These are phyloP conservation scores for Mucor piriformis DNA, from an alignment of 371 early-diverging fungal genomes.

Conservation along the genomic window DNA sequence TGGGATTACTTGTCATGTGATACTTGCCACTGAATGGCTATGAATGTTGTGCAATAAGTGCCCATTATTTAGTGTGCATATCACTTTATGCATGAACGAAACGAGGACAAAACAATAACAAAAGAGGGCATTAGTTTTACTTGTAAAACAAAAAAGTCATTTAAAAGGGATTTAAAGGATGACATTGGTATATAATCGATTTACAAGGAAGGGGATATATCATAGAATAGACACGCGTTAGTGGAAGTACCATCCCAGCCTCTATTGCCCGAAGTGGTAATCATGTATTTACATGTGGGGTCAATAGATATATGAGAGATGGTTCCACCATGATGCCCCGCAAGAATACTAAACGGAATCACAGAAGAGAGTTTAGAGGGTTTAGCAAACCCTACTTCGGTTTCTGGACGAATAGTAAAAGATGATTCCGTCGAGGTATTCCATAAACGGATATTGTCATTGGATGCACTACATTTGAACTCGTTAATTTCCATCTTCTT, in stretches of 20 bases:
- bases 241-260: conserved; percentile 92
- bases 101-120: no score
- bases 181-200: no score
- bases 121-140: no score
- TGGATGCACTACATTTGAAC: conserved; percentile 92
- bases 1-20: no score
- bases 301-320: conserved; percentile 85
- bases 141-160: no score
- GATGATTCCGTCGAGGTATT: conserved; percentile 56
- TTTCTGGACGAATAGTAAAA: conserved; percentile 40
- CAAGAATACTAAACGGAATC: conserved; percentile 51
- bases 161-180: no score
- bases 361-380: conserved; percentile 28
- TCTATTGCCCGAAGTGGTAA: conserved; percentile 88
- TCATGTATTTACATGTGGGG: conserved; percentile 74
- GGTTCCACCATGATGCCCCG: conserved; percentile 68
- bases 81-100: no score
- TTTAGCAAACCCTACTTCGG: conserved; percentile 24
- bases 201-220: conserved; percentile 54
- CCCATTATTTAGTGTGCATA: no score
- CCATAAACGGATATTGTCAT: conserved; percentile 94
- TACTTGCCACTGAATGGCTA: no score
- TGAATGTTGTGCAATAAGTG: no score
- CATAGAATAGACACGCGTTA: conserved; percentile 84
- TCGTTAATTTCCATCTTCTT: no score